Conservation (phyloP, 129 eudicot genomes). For the Daucus carota region DH1_v3.0 NC_030386.2:40522001-40522500, state of each 20-base stretch:
- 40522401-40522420: not conserved
- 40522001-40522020: no score
- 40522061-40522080: slow-evolving; percentile 84
- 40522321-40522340: no score
- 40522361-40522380: no score
- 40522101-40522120: slow-evolving; percentile 96
- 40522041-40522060: slow-evolving; percentile 78
- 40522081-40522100: slow-evolving; percentile 79
- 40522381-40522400: no score
- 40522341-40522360: no score
- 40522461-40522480: not conserved
- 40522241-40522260: no score
- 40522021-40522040: slow-evolving; percentile 98
- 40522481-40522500: not conserved
- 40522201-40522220: slow-evolving; percentile 2
- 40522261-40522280: no score
- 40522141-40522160: slow-evolving; percentile 79
- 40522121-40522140: slow-evolving; percentile 79
- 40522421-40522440: not conserved
- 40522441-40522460: not conserved
- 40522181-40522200: slow-evolving; percentile 64
- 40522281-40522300: no score
- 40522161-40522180: slow-evolving; percentile 85
- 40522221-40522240: no score
- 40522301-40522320: no score